These are phyloP conservation scores for Aspergillus caelatus DNA, from an alignment of 2,329 filamentous ascomycete genomes.

Conservation along the genomic window DNA sequence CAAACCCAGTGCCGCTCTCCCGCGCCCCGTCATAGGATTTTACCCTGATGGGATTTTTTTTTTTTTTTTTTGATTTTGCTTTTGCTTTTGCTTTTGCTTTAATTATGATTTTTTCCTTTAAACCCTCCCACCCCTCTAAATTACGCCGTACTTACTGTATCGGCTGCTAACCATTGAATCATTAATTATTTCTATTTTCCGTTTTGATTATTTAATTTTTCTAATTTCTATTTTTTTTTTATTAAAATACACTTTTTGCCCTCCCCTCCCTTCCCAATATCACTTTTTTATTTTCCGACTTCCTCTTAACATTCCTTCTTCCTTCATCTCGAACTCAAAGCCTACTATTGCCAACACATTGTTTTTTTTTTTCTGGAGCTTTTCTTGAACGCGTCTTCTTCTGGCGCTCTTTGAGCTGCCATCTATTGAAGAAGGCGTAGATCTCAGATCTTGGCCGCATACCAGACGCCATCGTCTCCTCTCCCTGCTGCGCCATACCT, in stretches of 20 bases:
- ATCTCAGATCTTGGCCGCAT: conserved; percentile 29
- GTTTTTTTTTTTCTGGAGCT: conserved; percentile 18
- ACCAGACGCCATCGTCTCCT: conserved; percentile 18
- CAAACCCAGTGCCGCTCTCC: conserved; percentile 21
- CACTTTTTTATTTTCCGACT: conserved; percentile 23
- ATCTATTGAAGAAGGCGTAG: conserved; percentile 29
- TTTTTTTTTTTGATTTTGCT: background rate
- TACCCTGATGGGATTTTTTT: conserved; percentile 4
- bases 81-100: conserved; percentile 2
- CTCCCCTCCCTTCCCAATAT: conserved; percentile 15
- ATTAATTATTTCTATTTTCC: conserved; percentile 12
- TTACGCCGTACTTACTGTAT: conserved; percentile 21
- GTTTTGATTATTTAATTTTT: conserved; percentile 10
- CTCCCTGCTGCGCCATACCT: conserved; percentile 10
- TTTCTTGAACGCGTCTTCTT: conserved; percentile 31
- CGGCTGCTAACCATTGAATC: conserved; percentile 8
- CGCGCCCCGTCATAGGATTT: conserved; percentile 12
- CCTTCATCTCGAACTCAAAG: conserved; percentile 21
- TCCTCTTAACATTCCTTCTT: conserved; percentile 24
- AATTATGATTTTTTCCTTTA: conserved; percentile 12
- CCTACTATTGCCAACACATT: conserved; percentile 29
- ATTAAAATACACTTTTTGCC: conserved; percentile 16
- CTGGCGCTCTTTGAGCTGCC: conserved; percentile 33
- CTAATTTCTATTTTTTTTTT: conserved; percentile 3
- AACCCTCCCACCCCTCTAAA: conserved; percentile 6